Evolutionary conservation across 1,139 yeast species (phyloP).

Genomic region (Nadsonia starkeyi-henricii): DNA sequence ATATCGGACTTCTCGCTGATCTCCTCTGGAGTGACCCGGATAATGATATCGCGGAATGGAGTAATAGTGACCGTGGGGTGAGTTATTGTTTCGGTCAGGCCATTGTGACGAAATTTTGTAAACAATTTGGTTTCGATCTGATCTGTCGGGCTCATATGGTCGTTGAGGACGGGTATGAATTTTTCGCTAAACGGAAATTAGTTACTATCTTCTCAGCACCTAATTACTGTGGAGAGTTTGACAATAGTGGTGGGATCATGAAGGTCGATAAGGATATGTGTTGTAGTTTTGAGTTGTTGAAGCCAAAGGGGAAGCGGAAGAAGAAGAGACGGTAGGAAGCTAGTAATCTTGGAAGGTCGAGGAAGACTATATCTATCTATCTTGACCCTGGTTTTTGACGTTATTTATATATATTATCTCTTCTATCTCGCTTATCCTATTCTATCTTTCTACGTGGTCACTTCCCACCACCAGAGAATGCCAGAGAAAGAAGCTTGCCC

Average conservation of each 20-base stretch:
- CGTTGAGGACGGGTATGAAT: slow-evolving; percentile 86
- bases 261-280: slow-evolving; percentile 61
- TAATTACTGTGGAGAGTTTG: slow-evolving; percentile 82
- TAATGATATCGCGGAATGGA: slow-evolving; percentile 52
- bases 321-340: background rate
- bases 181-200: slow-evolving; percentile 59
- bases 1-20: slow-evolving; percentile 67
- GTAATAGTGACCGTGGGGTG: slow-evolving; percentile 76
- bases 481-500: too few relatives aligned
- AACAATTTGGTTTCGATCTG: slow-evolving; percentile 59
- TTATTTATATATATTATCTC: too few relatives aligned
- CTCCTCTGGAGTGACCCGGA: slow-evolving; percentile 86
- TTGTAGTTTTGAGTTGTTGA: slow-evolving; percentile 72
- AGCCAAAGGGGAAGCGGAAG: slow-evolving; percentile 30
- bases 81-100: slow-evolving; percentile 66
- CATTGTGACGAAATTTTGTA: slow-evolving; percentile 59
- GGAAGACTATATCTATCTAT: too few relatives aligned
- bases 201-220: slow-evolving; percentile 85
- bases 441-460: too few relatives aligned
- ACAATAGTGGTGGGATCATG: slow-evolving; percentile 87
- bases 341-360: too few relatives aligned
- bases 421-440: too few relatives aligned
- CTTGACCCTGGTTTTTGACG: too few relatives aligned
- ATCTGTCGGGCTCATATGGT: slow-evolving; percentile 87
- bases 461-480: too few relatives aligned